Conservation (phyloP, 371 early-diverging fungal species). For the Dichotomocladium elegans region DNA sequence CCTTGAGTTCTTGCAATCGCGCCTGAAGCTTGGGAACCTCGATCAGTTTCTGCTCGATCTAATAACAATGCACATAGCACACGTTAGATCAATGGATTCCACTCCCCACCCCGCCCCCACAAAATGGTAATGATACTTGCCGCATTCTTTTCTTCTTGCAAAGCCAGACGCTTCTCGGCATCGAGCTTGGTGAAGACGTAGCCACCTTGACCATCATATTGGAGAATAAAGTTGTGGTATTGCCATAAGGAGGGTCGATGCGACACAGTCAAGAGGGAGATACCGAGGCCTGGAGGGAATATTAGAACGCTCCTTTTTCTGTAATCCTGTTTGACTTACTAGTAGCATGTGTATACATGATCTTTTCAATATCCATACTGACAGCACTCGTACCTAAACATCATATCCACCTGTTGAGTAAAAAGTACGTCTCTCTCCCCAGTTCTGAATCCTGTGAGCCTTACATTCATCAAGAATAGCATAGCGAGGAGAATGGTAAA, state of each 20-base stretch:
- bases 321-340: conserved; percentile 24
- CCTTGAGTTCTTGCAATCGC: conserved; percentile 59
- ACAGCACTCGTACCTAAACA: conserved; percentile 78
- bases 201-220: conserved; percentile 89
- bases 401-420: neutral
- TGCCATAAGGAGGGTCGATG: conserved; percentile 87
- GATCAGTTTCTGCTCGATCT: conserved; percentile 69
- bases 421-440: neutral
- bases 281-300: conserved; percentile 54
- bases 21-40: conserved; percentile 70
- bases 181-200: conserved; percentile 85
- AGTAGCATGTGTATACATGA: conserved; percentile 88
- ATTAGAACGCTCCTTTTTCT: too few relatives aligned
- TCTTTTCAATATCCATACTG: conserved; percentile 83
- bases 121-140: conserved; percentile 39
- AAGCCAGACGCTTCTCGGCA: conserved; percentile 80
- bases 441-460: neutral
- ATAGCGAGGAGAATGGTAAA: conserved; percentile 87
- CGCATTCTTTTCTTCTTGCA: conserved; percentile 68
- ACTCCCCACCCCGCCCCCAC: too few relatives aligned
- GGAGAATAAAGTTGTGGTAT: conserved; percentile 82
- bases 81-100: neutral
- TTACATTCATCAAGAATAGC: conserved; percentile 88
- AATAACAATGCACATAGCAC: neutral
- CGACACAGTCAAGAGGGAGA: conserved; percentile 84